A percentile compares a stretch with the other conserved stretches of the same genome.
These are phyloP conservation scores for Simmondsia chinensis DNA, from an alignment of 148 eudicot species.

Conservation along the genomic window DNA sequence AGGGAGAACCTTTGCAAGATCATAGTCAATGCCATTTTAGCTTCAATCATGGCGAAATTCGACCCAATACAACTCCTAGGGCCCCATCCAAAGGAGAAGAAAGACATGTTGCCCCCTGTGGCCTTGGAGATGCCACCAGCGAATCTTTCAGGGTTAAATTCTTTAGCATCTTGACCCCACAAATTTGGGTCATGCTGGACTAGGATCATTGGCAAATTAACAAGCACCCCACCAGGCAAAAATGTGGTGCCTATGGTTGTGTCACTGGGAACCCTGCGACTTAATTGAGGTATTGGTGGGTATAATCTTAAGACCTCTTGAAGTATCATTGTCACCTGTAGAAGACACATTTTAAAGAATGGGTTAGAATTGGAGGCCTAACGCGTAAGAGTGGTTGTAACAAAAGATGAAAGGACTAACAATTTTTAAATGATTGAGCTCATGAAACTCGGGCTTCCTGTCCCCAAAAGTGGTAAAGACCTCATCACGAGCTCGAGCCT, in stretches of 20 bases:
- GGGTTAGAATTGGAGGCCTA: background rate
- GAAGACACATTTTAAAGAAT: background rate
- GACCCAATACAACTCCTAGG: slow-evolving; percentile 33
- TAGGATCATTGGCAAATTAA: slow-evolving; percentile 3
- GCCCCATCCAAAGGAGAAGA: slow-evolving; percentile 32
- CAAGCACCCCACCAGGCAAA: slow-evolving; percentile 12
- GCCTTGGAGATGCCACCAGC: slow-evolving; percentile 24
- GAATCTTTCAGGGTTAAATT: slow-evolving; percentile 30
- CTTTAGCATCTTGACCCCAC: slow-evolving; percentile 34
- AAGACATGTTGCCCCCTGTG: slow-evolving; percentile 7
- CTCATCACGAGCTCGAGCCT: slow-evolving; percentile 31
- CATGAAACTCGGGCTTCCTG: slow-evolving; percentile 16
- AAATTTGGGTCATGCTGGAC: slow-evolving; percentile 13
- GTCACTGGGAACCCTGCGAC: slow-evolving; percentile 5
- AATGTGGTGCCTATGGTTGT: slow-evolving; percentile 8
- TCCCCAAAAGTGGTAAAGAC: slow-evolving; percentile 19
- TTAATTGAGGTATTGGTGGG: slow-evolving; percentile 6
- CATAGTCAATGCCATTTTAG: slow-evolving; percentile 21
- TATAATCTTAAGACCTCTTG: slow-evolving; percentile 29
- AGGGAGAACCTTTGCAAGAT: slow-evolving; percentile 20
- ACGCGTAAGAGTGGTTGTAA: background rate
- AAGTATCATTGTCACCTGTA: slow-evolving; percentile 24
- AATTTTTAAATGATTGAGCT: slow-evolving; percentile 24
- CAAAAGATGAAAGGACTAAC: slow-evolving; percentile 9
- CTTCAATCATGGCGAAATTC: slow-evolving; percentile 28